Base-by-base conservation (phyloP, 2,329 filamentous ascomycete genomes). In the Fusarium transvaalense region DNA sequence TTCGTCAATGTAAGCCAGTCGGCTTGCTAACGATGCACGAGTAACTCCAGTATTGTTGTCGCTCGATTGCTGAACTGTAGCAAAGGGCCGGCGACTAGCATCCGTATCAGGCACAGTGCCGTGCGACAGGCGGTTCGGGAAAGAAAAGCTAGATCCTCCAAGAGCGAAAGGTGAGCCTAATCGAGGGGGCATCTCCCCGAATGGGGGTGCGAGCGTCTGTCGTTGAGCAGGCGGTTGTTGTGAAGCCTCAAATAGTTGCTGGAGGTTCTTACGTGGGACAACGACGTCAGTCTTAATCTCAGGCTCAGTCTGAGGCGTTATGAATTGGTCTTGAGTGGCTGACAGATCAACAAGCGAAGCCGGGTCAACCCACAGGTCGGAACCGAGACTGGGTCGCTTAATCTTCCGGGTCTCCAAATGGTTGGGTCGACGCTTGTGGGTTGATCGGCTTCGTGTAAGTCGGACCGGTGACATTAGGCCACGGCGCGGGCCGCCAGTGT, bases 151-250 rank as follows among this genome's bases (percentile, higher is more conserved):
- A 14, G 84, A 81, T 56, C 76, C 80, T 12, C 81, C 75, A 34
- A 81, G 81, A 10, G 82, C 79, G 66, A 90, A 90, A 0, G 88
- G 88, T 7, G 88, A 90, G 31, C 88, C 86, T 6, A 90, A 81
- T 9, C 87, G 83, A 15, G 82, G 80, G 39, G 82, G 83, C 2
- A 78, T 78, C 38, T 69, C 66, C 4, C 75, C 76, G 2, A 76
- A 73, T 9, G 81, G 78, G 69, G 74, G 68, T 34, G 77, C 69
- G 29, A 77, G 50, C 14, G 61, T 53, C 10, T 66, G 39, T 17
- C 60, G 61, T 31, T 58, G 57, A 38, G 43, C 32, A 67, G 66
- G 45, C 55, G 66, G 41, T 35, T 72, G 66, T 29, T 72, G 72
- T 31, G 74, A 75, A 6, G 76, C 70, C 47, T 79, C 78, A 21